Conservation (phyloP, 2,329 filamentous ascomycete species). For the Pyrenochaeta sp. region DNA sequence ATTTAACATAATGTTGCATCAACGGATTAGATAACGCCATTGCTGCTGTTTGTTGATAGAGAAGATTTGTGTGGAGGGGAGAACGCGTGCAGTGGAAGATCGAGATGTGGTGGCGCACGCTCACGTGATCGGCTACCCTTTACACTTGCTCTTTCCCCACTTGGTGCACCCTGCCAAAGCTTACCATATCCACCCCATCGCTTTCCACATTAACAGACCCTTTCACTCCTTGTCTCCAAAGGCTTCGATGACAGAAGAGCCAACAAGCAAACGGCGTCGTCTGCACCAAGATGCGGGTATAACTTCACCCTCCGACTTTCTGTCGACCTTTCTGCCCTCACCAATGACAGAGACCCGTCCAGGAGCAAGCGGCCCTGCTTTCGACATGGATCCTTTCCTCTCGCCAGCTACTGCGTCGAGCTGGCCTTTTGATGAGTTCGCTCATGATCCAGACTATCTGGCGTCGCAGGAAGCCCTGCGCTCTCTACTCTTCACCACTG, state of each 20-base stretch:
- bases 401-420: slow-evolving; percentile 30
- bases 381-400: slow-evolving; percentile 31
- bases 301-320: not conserved
- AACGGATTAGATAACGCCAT: too few relatives aligned
- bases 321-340: slow-evolving; percentile 9
- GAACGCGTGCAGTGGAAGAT: not conserved
- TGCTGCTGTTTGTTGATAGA: not conserved
- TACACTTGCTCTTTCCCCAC: not conserved
- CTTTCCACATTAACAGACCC: not conserved
- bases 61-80: not conserved
- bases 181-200: too few relatives aligned
- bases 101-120: not conserved
- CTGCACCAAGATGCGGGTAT: slow-evolving; percentile 8
- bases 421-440: slow-evolving; percentile 39
- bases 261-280: slow-evolving; percentile 16
- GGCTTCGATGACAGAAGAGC: slow-evolving; percentile 18
- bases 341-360: slow-evolving; percentile 6
- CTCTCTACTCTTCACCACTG: slow-evolving; percentile 38
- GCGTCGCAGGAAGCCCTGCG: slow-evolving; percentile 40
- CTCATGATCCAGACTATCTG: slow-evolving; percentile 37
- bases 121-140: not conserved
- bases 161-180: not conserved
- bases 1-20: too few relatives aligned
- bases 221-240: not conserved
- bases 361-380: not conserved